Base-by-base conservation (phyloP, 768 basidiomycete genomes). In the Suillus discolor region DNA sequence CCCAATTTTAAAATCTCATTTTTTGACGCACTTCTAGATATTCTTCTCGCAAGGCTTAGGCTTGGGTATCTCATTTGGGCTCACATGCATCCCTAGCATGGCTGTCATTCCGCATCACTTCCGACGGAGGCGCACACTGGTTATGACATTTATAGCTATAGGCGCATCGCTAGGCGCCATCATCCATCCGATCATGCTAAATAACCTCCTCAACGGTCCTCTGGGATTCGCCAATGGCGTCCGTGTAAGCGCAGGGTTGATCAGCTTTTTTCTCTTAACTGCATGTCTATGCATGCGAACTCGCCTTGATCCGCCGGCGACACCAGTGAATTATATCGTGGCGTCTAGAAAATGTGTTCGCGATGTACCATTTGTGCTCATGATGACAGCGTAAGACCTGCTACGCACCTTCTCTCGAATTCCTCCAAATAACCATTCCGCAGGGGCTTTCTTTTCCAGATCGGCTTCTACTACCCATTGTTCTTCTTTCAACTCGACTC, bases 401-500 rank as follows among this genome's bases (percentile, higher is more conserved):
- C 12, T 1, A 9, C 18, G 6, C 11, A 39, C 44, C 38, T 23
- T 31, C 9, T 28, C 28, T 61, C 13, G 13, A 15, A 13, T 25
- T 25, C 6, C 23, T 49, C 47, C 23, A 23, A 49, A 12, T 49
- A 23, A 49, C 23, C 47, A 49, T 49, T 23, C 23, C 23, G 47
- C 6, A 49, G 23, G 75, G 72, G 47, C 75, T 73, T 39, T 70
- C 57, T n/a, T 61, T 72, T 49, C 23, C 47, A 49, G 47, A 13
- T 25, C 5, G 13, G 23, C 23, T 31, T 79, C 41, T 82, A 80
- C 66, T 85, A 83, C 59, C 85, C 87, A 0, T 79, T 84, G 47
- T 88, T 86, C 72, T 89, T 86, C 71, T 75, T 89, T 23, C 88
- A 89, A 68, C 70, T 87, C 6, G 82, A 85, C 55, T 79, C 87